Conservation (phyloP, 441 rosid genomes). For the Euphorbia neoarborescens region DNA sequence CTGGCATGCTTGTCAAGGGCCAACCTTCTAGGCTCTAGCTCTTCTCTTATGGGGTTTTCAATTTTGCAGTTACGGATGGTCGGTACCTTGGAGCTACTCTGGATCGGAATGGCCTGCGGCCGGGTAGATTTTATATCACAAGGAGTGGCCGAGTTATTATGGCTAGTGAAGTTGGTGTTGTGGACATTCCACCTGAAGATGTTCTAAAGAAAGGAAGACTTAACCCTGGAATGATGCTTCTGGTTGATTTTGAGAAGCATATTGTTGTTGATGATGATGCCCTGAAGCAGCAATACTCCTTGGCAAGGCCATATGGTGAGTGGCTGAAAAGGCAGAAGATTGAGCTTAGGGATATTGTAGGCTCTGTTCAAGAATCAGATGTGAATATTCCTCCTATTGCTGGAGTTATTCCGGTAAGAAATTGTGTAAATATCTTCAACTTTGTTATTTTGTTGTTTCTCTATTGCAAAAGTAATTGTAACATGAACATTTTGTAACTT, state of each 20-base stretch:
- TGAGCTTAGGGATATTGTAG: slow-evolving; percentile 66
- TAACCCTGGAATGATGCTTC: slow-evolving; percentile 99
- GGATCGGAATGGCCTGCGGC: slow-evolving; percentile 99
- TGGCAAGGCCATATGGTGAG: slow-evolving; percentile 84
- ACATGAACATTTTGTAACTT: slow-evolving; percentile 13
- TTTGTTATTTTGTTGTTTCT: background rate
- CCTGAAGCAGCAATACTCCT: slow-evolving; percentile 89
- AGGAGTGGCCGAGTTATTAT: slow-evolving; percentile 86
- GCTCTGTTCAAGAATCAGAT: slow-evolving; percentile 58
- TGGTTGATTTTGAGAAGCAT: slow-evolving; percentile 96
- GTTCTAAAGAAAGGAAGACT: slow-evolving; percentile 95
- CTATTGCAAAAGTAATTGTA: slow-evolving; percentile 7
- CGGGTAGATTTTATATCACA: slow-evolving; percentile 91
- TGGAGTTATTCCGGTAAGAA: slow-evolving; percentile 56
- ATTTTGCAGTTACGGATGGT: slow-evolving; percentile 93
- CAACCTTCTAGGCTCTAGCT: background rate
- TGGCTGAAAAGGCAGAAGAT: slow-evolving; percentile 92
- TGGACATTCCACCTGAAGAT: slow-evolving; percentile 92
- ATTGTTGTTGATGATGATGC: slow-evolving; percentile 93
- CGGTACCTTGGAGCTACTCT: slow-evolving; percentile 96
- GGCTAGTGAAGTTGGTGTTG: slow-evolving; percentile 99
- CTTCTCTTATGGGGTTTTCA: background rate
- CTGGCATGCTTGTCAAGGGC: background rate
- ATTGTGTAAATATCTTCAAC: background rate
- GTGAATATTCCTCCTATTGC: slow-evolving; percentile 53